phyloP scores from a whole-genome alignment of 2,329 filamentous ascomycete genomes.

The Diaporthe helianthi region DNA sequence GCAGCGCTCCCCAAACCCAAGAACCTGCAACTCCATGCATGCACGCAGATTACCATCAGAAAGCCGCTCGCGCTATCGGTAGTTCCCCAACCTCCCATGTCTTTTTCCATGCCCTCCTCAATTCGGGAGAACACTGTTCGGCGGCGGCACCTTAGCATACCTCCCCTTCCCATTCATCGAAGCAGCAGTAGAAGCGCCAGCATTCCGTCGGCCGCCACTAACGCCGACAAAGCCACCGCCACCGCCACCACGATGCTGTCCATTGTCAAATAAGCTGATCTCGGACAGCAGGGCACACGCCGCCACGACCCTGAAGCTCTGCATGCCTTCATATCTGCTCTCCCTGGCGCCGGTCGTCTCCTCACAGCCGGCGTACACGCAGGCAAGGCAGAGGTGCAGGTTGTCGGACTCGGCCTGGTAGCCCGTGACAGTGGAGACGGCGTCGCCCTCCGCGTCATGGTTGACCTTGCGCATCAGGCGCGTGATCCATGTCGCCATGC shows the following conservation, averaged over 20 bases:
- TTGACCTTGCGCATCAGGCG: slow-evolving; percentile 42
- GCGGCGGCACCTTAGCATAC: background rate
- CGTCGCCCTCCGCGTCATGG: background rate
- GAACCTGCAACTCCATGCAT: no score
- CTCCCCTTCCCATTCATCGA: background rate
- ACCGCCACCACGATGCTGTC: background rate
- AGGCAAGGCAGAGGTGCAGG: slow-evolving; percentile 44
- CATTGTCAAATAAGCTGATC: slow-evolving; percentile 32
- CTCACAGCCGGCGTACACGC: slow-evolving; percentile 37
- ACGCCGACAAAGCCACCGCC: slow-evolving; percentile 14
- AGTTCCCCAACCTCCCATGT: no score
- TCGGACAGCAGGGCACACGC: slow-evolving; percentile 42
- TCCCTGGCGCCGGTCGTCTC: background rate
- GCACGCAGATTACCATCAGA: no score
- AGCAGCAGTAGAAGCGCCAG: background rate
- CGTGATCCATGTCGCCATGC: slow-evolving; percentile 50
- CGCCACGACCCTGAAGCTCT: slow-evolving; percentile 44
- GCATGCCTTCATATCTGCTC: slow-evolving; percentile 32
- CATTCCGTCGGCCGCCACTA: background rate
- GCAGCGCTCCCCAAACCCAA: no score
- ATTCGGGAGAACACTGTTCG: background rate
- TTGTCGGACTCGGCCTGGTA: slow-evolving; percentile 34
- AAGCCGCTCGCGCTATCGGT: no score
- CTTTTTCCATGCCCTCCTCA: background rate
- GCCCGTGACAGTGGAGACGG: slow-evolving; percentile 10